Conservation (phyloP, 768 basidiomycete species). For the Tulasnella sp. region DNA sequence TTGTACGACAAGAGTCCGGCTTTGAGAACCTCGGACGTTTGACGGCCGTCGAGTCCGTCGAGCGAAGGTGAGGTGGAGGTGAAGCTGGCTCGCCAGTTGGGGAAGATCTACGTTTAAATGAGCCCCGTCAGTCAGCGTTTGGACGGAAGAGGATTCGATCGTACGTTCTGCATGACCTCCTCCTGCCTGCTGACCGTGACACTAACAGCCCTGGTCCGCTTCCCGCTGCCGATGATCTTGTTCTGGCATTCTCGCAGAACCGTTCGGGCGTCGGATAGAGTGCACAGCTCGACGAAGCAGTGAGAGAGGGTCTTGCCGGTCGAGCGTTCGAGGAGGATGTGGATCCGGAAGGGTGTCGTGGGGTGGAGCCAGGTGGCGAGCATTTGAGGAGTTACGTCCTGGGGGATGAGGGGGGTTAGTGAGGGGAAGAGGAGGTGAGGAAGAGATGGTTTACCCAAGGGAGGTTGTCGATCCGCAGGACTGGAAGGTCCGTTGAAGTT, state of each 20-base stretch:
- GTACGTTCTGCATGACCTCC: slow-evolving; percentile 75
- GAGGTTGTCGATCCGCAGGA: slow-evolving; percentile 81
- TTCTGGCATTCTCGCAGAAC: slow-evolving; percentile 42
- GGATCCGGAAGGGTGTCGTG: slow-evolving; percentile 54
- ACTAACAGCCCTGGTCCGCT: slow-evolving; percentile 77
- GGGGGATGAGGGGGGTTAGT: slow-evolving; percentile 20
- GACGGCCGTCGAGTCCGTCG: slow-evolving; percentile 56
- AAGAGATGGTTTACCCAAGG: slow-evolving; percentile 64
- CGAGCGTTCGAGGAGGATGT: slow-evolving; percentile 73
- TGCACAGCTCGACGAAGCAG: slow-evolving; percentile 69
- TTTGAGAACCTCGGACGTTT: slow-evolving; percentile 56
- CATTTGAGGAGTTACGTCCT: slow-evolving; percentile 82
- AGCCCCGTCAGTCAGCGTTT: not conserved
- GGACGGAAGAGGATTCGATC: slow-evolving; percentile 32
- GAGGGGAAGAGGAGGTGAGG: slow-evolving; percentile 32
- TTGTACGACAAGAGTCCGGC: slow-evolving; percentile 61
- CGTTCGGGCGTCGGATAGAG: slow-evolving; percentile 47
- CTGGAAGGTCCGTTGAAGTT: slow-evolving; percentile 51
- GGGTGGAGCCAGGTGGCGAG: slow-evolving; percentile 54
- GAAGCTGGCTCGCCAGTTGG: slow-evolving; percentile 73
- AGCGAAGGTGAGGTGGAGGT: slow-evolving; percentile 65
- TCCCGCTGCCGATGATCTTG: slow-evolving; percentile 69
- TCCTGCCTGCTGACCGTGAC: slow-evolving; percentile 75
- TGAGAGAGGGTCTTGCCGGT: slow-evolving; percentile 77
- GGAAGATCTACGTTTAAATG: slow-evolving; percentile 58